These are phyloP conservation scores for Haplosporangium sp. DNA, from an alignment of 371 early-diverging fungal genomes.

Conservation along the genomic window DNA sequence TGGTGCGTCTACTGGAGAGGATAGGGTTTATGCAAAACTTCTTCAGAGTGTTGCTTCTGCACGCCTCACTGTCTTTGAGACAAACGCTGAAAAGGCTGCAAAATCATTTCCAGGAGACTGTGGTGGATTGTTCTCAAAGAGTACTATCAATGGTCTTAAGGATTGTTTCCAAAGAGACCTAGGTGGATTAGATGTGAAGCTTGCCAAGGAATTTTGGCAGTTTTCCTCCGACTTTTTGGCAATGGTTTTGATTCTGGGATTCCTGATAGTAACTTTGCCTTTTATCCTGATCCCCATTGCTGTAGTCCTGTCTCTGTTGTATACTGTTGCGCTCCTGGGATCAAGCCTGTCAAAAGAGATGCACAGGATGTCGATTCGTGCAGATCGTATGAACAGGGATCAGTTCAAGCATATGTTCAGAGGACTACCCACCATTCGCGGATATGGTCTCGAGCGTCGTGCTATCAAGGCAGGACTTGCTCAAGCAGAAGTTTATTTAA, in stretches of 20 bases:
- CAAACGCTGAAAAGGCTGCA: conserved; percentile 31
- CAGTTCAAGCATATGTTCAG: conserved; percentile 54
- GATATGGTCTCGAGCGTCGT: conserved; percentile 54
- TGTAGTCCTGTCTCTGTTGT: conserved; percentile 28
- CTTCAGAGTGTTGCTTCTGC: conserved; percentile 32
- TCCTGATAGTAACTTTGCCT: conserved; percentile 25
- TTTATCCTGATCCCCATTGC: conserved; percentile 28
- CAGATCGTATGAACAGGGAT: conserved; percentile 53
- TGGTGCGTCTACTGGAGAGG: conserved; percentile 38
- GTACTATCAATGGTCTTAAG: conserved; percentile 41
- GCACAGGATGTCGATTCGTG: conserved; percentile 55
- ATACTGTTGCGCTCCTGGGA: conserved; percentile 37
- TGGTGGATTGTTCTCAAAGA: conserved; percentile 45
- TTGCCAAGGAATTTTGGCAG: conserved; percentile 56
- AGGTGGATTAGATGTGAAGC: conserved; percentile 45
- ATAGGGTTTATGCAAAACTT: conserved; percentile 35
- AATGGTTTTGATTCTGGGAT: conserved; percentile 18
- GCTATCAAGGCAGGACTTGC: conserved; percentile 53
- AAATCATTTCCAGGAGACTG: conserved; percentile 24
- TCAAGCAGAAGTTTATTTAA: conserved; percentile 44
- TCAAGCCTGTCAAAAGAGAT: conserved; percentile 53
- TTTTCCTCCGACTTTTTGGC: conserved; percentile 41
- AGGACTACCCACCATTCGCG: conserved; percentile 50
- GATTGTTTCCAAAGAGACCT: conserved; percentile 50
- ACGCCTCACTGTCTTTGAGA: conserved; percentile 47